Base-by-base conservation (phyloP, 495 filamentous ascomycete species). In the Penicillium atrosanguineum region DNA sequence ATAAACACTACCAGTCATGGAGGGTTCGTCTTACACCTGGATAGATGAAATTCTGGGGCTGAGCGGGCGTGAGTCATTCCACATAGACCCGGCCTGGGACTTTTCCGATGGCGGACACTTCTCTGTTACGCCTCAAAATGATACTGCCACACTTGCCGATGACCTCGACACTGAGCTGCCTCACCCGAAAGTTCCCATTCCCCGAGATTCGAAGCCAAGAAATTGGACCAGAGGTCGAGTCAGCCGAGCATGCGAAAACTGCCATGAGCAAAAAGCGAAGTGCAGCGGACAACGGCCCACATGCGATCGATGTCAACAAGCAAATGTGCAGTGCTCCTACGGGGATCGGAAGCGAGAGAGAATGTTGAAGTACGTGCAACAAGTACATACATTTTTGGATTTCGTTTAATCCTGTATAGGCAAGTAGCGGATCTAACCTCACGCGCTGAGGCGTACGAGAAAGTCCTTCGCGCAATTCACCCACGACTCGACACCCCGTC, bases 181-280 rank as follows among this genome's bases (percentile, higher is more conserved):
- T n/a, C n/a, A n/a, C n/a, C n/a, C n/a, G n/a, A 76, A 73, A 59
- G 68, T 76, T 7, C 50, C 64, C n/a, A 76, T 74, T 7, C 69
- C 73, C 16, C 64, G 73, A 23, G 60, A 59, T 23, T 29, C 55
- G 5, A 63, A 57, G 25, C 28, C 62, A 21, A 61, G 40, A 51
- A 54, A 47, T 39, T 64, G 55, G 54, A 66, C 63, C 36, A 69
- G 48, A 44, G 70, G 67, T 39, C 70, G 77, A 25, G 72, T 76
- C 45, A 73, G 71, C 48, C 72, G 70, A 46, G 87, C 87, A 3
- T 90, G 87, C 63, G 87, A 86, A 76, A 85, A 85, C 39, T 90
- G 87, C 69, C 76, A 85, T 15, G 84, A 88, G 52, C 77, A 86
- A 55, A 86, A 86, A 59, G 78, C 81, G 51, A 85, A 84, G 64